Evolutionary conservation across 805 yeast species (phyloP), one percentile per base, ranked within the genome.

Genomic region (Saturnispora gosingensis): DNA sequence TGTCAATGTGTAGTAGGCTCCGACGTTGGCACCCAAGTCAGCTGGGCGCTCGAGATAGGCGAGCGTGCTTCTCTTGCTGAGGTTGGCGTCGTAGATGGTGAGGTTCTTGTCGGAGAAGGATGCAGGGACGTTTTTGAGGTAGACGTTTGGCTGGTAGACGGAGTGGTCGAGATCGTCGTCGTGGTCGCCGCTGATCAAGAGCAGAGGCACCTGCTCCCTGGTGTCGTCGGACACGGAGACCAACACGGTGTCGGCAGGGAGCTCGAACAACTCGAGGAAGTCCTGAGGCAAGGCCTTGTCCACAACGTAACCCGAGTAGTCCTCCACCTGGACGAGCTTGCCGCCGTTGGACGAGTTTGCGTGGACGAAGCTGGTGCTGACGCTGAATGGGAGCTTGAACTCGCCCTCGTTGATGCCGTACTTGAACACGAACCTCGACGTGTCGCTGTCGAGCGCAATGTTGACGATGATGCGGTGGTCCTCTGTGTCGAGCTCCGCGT

Each of bases 291-390:
- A 15, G 1, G 58, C 42, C 11, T 54, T 55, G 18, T 61, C 61
- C 16, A 66, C 43, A 2, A 60, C 58, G 34, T 50, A 56, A 5
- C 66, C 61, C 16, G 59, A 43, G 27, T 65, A 66, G 15, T 63
- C 34, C n/a, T 50, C 50, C 9, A 59, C 35, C 2, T 39, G 15
- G 15, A 32, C 45, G 4, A 48, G 47, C 9, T 43, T 40, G 1
- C 35, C 20, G 3, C 60, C 59, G 25, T 46, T 42, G 9, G 57
- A 50, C 35, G 61, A 56, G 36, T 56, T 40, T 5, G 57, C 18
- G 2, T 39, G 27, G 11, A 62, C 52, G 45, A 52, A 62, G 4
- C 58, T 61, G 2, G 52, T 45, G 15, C 53, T 52, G 3, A 59
- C 56, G 5, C 47, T 56, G 44, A 56, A 54, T 3, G 67, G 67